Evolutionary conservation across 1,284 basidiomycete species (phyloP).

Genomic region (Peniophora sp.): DNA sequence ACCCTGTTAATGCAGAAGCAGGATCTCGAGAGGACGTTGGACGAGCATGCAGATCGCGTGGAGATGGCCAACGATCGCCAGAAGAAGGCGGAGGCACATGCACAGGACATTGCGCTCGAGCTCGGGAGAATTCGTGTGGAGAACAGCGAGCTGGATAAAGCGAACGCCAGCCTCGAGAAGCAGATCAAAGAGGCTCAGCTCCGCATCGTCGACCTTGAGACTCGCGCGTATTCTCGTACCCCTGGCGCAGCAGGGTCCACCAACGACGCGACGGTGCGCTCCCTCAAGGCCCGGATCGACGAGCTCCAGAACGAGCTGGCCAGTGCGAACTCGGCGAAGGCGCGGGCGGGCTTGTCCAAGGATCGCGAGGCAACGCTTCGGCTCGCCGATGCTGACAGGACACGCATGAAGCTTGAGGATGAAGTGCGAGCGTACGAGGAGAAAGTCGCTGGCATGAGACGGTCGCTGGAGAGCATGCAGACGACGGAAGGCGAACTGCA

Average conservation of each 20-base stretch:
- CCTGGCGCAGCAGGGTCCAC: slow-evolving; percentile 45
- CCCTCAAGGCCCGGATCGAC: slow-evolving; percentile 61
- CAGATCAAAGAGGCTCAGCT: slow-evolving; percentile 78
- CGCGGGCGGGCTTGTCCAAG: slow-evolving; percentile 35
- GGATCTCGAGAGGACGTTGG: slow-evolving; percentile 70
- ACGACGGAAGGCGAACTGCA: slow-evolving; percentile 60
- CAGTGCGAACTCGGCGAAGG: slow-evolving; percentile 27
- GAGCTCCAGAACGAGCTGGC: slow-evolving; percentile 61
- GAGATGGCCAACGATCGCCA: slow-evolving; percentile 67
- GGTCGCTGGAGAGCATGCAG: slow-evolving; percentile 57
- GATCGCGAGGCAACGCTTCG: slow-evolving; percentile 47
- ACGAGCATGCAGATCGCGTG: slow-evolving; percentile 72
- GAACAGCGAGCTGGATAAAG: slow-evolving; percentile 70
- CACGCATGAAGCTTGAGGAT: slow-evolving; percentile 52
- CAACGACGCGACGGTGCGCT: slow-evolving; percentile 33
- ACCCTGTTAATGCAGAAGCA: slow-evolving; percentile 71
- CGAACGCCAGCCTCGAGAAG: slow-evolving; percentile 76
- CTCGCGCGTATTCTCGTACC: slow-evolving; percentile 59
- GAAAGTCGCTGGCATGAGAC: slow-evolving; percentile 48
- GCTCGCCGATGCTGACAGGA: slow-evolving; percentile 53
- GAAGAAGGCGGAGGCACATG: slow-evolving; percentile 73
- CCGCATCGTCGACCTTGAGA: slow-evolving; percentile 75
- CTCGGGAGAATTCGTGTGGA: slow-evolving; percentile 68
- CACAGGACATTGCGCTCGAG: slow-evolving; percentile 69
- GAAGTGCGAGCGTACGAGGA: slow-evolving; percentile 52